Evolutionary conservation across 805 yeast genomes (phyloP).

Genomic region (Priceomyces fermenticarens): DNA sequence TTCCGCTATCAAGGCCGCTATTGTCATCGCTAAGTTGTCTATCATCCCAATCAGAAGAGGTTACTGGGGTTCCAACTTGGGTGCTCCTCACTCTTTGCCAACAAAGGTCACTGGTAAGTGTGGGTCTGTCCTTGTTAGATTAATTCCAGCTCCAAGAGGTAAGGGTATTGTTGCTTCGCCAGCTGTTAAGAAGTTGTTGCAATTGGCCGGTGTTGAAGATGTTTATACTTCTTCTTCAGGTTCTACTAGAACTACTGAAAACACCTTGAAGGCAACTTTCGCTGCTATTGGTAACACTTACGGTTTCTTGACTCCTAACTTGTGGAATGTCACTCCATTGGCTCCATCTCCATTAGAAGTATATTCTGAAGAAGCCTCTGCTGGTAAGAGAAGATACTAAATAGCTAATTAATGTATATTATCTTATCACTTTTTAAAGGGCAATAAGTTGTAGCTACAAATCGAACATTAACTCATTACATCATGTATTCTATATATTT

Average conservation of each 20-base stretch:
- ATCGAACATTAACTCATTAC: no score
- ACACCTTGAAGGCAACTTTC: slow-evolving; percentile 99
- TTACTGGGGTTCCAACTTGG: slow-evolving; percentile 99
- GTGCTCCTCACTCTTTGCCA: slow-evolving; percentile 99
- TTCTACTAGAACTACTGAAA: slow-evolving; percentile 99
- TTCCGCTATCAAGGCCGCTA: slow-evolving; percentile 99
- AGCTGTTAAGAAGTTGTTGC: slow-evolving; percentile 97
- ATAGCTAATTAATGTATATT: slow-evolving; percentile 12
- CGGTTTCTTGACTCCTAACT: slow-evolving; percentile 99
- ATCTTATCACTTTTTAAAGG: no score
- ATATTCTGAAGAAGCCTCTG: slow-evolving; percentile 81
- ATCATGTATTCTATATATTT: no score
- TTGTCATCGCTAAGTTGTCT: slow-evolving; percentile 97
- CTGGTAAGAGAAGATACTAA: slow-evolving; percentile 74
- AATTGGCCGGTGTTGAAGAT: slow-evolving; percentile 99
- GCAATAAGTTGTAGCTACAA: no score
- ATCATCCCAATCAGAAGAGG: slow-evolving; percentile 99
- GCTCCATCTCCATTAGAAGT: slow-evolving; percentile 92
- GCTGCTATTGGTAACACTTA: slow-evolving; percentile 99
- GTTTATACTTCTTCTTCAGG: slow-evolving; percentile 98
- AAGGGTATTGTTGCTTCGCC: slow-evolving; percentile 99
- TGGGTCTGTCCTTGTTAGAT: slow-evolving; percentile 98
- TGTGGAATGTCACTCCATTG: slow-evolving; percentile 87
- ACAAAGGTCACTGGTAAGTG: slow-evolving; percentile 99
- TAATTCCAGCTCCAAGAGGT: slow-evolving; percentile 99